Base-by-base conservation (phyloP, 805 yeast genomes). In the Zygosaccharomyces kombuchaensis region DNA sequence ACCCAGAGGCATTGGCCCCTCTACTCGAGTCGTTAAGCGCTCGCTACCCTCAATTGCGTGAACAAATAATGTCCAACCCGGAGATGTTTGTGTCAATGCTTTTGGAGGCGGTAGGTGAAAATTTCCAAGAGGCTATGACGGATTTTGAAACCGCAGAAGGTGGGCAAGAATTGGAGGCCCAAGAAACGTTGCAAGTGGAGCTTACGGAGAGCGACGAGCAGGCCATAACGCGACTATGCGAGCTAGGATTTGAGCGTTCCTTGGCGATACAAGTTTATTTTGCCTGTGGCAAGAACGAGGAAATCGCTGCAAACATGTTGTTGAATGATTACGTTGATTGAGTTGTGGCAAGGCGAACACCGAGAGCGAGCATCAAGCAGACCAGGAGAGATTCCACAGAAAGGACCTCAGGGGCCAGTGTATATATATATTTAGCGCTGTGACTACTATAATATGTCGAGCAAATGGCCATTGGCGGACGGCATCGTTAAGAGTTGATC, bases 261-360 rank as follows among this genome's bases (percentile, higher is more conserved):
- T 72, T 84, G 46, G 99, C 87, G 36, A 80, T 89, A 50, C 96
- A 90, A 71, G 96, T 95, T 25, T 93, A 87, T 71, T 82, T 93
- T 76, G 98, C 98, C 34, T 93, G 99, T 68, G 99, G 93, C 61
- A 91, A 89, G 71, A 88, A 93, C 68, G 99, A 93, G 71, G 96
- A 91, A 72, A 78, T 87, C 59, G 89, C 99, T 35, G 99, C 98
- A 17, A 93, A 93, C 70, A 79, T 88, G 61, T 74, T 93, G 57
- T 86, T 93, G 60, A 77, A 75, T 60, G 83, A 77, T 50, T 78
- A 76, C 43, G 70, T 70, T 40, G 70, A 68, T 43, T 57, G 48
- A 46, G 16, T 29, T 10, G 10, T 26, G 29, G n/a, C 29, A 26
- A n/a, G n/a, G 29, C 8, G n/a, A 3, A n/a, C 32, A n/a, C 32